A percentile compares a stretch with the other conserved stretches of the same genome.
Evolutionary conservation across 1,139 yeast species (phyloP).

Genomic region (Arxiozyma slooffiae): DNA sequence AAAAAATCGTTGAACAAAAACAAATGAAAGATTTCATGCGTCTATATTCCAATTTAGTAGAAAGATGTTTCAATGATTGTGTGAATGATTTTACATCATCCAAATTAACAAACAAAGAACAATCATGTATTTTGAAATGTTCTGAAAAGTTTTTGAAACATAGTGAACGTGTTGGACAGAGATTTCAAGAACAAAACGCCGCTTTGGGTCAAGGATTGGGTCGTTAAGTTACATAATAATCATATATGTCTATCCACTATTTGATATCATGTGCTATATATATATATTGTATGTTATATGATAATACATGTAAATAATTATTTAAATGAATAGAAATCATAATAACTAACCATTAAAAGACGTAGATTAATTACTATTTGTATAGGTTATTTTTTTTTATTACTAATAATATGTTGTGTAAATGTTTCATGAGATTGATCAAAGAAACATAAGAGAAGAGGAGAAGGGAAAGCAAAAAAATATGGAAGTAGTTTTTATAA

Average conservation of each 20-base stretch:
- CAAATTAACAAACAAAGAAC: constrained; percentile 75
- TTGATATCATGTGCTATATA: background rate
- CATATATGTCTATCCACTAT: no score
- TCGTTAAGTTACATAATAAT: constrained; percentile 13
- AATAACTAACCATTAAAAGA: no score
- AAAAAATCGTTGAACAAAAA: constrained; percentile 89
- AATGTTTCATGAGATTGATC: no score
- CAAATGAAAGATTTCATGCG: constrained; percentile 99
- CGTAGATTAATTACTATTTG: no score
- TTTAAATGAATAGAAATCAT: no score
- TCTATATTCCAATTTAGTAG: constrained; percentile 84
- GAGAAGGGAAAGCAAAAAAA: constrained; percentile 7
- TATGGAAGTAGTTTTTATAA: background rate
- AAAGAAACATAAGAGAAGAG: no score
- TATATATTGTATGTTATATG: background rate
- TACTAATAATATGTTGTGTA: no score
- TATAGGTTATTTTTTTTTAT: no score
- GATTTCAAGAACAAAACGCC: constrained; percentile 95
- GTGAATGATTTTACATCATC: constrained; percentile 95
- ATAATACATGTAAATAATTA: background rate
- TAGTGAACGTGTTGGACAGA: constrained; percentile 95
- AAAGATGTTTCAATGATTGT: constrained; percentile 94
- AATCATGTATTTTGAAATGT: constrained; percentile 77
- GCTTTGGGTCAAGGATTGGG: constrained; percentile 36
- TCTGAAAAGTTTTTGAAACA: constrained; percentile 96